phyloP scores from a whole-genome alignment of 176 grass and related monocot genomes.

The Aegilops longissima region DNA sequence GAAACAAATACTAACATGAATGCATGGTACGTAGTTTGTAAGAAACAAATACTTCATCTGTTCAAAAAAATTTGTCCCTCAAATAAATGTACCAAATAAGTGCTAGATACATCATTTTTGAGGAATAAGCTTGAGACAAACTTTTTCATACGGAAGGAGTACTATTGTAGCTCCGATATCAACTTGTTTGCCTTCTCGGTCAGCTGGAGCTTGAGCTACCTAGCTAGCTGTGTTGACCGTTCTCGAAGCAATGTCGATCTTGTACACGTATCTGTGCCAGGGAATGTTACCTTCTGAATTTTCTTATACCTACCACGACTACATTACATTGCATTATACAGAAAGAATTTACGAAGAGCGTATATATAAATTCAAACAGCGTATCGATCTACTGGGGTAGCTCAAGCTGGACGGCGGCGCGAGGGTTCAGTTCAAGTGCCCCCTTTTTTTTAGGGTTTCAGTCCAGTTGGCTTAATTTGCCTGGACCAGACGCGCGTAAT shows the following conservation, averaged over 20 bases:
- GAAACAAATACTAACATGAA: no score
- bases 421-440: not conserved
- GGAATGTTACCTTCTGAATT: constrained; percentile 9
- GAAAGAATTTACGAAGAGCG: not conserved
- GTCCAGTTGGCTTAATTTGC: not conserved
- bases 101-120: no score
- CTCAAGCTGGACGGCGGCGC: not conserved
- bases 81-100: no score
- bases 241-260: not conserved
- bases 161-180: no score
- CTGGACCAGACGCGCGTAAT: not conserved
- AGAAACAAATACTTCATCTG: no score
- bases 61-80: no score
- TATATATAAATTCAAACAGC: not conserved
- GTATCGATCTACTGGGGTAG: not conserved
- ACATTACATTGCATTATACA: not conserved
- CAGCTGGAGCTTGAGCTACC: not conserved
- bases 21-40: no score
- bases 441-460: not conserved
- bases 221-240: not conserved
- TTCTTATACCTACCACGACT: not conserved
- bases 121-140: no score
- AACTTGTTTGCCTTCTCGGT: not conserved
- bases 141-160: no score
- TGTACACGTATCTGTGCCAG: not conserved